Evolutionary conservation across 1,284 basidiomycete species (phyloP), one percentile per base, ranked within the genome.

Genomic region (Puccinia novopanici): DNA sequence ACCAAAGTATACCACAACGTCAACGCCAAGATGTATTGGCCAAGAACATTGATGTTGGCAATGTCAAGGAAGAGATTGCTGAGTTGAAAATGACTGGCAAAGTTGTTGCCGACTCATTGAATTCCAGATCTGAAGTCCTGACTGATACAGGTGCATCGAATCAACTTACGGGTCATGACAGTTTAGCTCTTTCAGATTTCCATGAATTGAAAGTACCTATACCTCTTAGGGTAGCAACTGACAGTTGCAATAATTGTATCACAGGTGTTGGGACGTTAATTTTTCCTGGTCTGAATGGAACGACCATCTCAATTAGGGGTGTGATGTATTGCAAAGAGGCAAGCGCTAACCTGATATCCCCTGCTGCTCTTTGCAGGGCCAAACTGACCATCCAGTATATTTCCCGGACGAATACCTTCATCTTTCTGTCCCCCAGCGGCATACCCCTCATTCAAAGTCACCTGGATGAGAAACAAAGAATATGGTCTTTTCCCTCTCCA

Each of bases 231-330:
- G 71, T 74, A 12, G 22, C 52, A 8, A 54, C 52, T 54, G 19
- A 54, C 22, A 19, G 52, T 54, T 74, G 45, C 34, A 40, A 13
- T 59, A 24, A 74, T 5, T 57, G 37, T 24, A 27, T 74, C 22
- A 74, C 50, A 74, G 71, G 71, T 0, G 42, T 42, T 12, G 71
- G 71, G 13, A 57, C 27, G 0, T 5, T 74, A 13, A 59, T 59
- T 74, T 74, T 74, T 59, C 30, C 50, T 57, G 71, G 71, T 13
- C 27, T 4, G 34, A 57, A 59, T 57, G 48, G 24, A 45, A 74
- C 5, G 4, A 74, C 45, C 3, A 10, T 54, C 52, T 54, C 52
- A 12, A 8, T 54, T 54, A 54, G 22, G 22, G 52, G 52, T 12
- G 9, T 54, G 34, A 22, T 42, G 37, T 74, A 10, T 12, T 74